Base-by-base conservation (phyloP, 2,329 filamentous ascomycete species). In the Cercospora zeae-maydis region DNA sequence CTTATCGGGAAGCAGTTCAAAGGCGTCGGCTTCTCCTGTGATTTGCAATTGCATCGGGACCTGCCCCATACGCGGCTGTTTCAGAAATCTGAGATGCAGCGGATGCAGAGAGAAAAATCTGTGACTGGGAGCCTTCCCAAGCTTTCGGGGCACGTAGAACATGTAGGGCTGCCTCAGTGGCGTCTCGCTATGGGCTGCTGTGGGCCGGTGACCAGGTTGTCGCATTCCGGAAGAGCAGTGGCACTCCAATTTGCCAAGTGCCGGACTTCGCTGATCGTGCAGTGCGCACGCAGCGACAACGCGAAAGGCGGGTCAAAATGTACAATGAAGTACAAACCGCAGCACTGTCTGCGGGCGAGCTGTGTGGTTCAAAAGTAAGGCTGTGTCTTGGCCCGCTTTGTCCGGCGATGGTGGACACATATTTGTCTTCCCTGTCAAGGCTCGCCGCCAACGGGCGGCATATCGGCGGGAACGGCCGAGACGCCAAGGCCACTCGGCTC, bases 1-100 rank as follows among this genome's bases (percentile, higher is more conserved):
- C 49, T 33, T 14, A 36, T 19, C 55, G 36, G 36, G 55, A 45
- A 47, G 55, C 60, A 27, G 24, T 47, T 27, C 21, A 21, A 19
- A 47, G n/a, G 21, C 37, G 30, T 57, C 60, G 53, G 53, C 53
- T 58, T 56, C 31, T 58, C 60, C 14, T 39, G 21, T 57, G 53
- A 58, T 58, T 62, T 37, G 60, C 45, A 57, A 56, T 57, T 39
- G 33, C 42, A 33, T 58, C 21, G 42, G 49, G 33, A 37, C 54
- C 34, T 42, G 45, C 27, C 37, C 42, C 53, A 58, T 39, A 33
- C 47, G 60, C 42, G 36, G 34, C 24, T 58, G 60, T 58, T 62
- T 62, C 60, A 62, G 42, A 62, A 51, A 37, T 34, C 39, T 31
- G 55, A 58, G 36, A 47, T 31, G 27, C 37, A 47, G 10, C 8